Base-by-base conservation (phyloP, 441 rosid species). In the Aleurites moluccanus region DNA sequence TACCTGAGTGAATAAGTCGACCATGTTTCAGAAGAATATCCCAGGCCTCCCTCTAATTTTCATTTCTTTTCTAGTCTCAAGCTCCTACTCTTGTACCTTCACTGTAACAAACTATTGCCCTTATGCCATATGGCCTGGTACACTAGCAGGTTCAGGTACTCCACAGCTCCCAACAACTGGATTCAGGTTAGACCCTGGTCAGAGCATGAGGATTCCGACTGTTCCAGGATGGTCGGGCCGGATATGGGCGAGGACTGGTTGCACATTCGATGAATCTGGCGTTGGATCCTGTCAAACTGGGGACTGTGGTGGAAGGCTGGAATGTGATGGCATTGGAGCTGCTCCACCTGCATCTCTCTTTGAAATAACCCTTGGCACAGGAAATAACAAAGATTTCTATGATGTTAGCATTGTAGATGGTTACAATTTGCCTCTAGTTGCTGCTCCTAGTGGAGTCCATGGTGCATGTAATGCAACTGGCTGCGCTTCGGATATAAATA, bases 331-430 rank as follows among this genome's bases (percentile, higher is more conserved):
- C 18, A 74, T 66, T 8, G 88, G 92, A 10, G 96, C 95, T 5
- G 9, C 79, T 13, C 98, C 96, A 0, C 98, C 99, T 0, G 92
- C 97, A 6, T 89, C 99, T 0, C 81, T 93, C 1, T 94, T 91
- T 7, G 98, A 93, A 79, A 91, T 95, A 82, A 93, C 91, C 10
- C 88, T 95, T 9, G 88, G 88, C 61, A 76, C 20, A 0, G 98
- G 97, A 35, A 84, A 86, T 0, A 91, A 89, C 5, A 75, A 86
- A 6, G 99, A 89, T 69, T 95, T 81, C 83, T 93, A 90, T 71
- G 96, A 92, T 73, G 92, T 95, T 0, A 91, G 99, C 77, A 86
- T 91, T 57, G 96, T 91, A 1, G 98, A 95, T 73, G 98, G 97
- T 35, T 93, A 90, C 87, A 95, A 93, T 84, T 86, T 92, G 70